These are phyloP conservation scores for Ophiostoma montium DNA, from an alignment of 2,329 filamentous ascomycete genomes.

Conservation along the genomic window DNA sequence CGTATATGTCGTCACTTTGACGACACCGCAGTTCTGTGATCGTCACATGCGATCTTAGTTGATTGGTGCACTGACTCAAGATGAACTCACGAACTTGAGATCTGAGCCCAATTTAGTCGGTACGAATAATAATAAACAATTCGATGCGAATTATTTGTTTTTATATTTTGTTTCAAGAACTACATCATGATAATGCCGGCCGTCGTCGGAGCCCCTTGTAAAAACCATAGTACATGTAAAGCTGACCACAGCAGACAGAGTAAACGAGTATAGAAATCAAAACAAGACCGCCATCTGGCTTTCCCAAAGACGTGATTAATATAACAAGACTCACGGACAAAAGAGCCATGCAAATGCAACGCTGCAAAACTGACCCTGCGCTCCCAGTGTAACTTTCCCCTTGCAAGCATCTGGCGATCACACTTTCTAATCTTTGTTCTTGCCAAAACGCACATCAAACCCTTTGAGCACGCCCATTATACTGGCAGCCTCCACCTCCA, in stretches of 20 bases:
- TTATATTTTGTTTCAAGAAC: too few species aligned
- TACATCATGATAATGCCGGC: too few species aligned
- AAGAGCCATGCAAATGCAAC: neutral
- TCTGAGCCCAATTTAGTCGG: too few species aligned
- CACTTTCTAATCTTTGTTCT: conserved; percentile 23
- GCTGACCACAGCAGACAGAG: too few species aligned
- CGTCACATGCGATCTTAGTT: neutral
- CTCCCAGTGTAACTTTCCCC: too few species aligned
- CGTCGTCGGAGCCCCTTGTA: too few species aligned
- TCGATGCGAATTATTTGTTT: too few species aligned
- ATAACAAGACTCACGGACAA: neutral
- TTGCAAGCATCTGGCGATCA: neutral
- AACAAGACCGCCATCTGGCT: neutral
- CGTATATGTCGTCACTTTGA: neutral
- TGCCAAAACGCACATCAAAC: conserved; percentile 64
- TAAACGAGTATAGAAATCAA: too few species aligned
- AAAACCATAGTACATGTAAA: too few species aligned
- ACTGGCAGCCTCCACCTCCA: conserved; percentile 70
- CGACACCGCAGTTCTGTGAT: neutral
- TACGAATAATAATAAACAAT: too few species aligned
- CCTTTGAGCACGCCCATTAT: conserved; percentile 77
- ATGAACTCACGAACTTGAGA: too few species aligned
- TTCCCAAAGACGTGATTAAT: neutral
- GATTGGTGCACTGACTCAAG: too few species aligned
- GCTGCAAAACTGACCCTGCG: neutral